phyloP scores from a whole-genome alignment of 371 early-diverging fungal species.

The Mucor circinelloides region DNA sequence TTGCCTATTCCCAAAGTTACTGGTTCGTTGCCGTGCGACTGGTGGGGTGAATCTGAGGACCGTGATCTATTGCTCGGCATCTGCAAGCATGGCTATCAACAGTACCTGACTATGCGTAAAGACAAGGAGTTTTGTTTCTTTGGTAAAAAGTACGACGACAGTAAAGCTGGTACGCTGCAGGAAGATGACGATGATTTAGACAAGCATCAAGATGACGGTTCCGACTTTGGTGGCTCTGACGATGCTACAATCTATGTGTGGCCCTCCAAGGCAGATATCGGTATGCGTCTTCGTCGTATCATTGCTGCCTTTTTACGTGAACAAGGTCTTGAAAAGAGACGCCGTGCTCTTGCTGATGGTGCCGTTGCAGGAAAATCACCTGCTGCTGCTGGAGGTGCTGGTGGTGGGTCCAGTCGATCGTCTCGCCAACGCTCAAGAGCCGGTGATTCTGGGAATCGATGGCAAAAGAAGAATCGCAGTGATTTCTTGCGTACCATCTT shows the following conservation, averaged over 20 bases:
- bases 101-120: slow-evolving; percentile 63
- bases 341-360: slow-evolving; percentile 9
- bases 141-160: slow-evolving; percentile 57
- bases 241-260: slow-evolving; percentile 50
- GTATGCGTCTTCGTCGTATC: slow-evolving; percentile 72
- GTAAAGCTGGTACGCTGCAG: slow-evolving; percentile 30
- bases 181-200: slow-evolving; percentile 25
- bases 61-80: slow-evolving; percentile 82
- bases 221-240: slow-evolving; percentile 10
- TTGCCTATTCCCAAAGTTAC: slow-evolving; percentile 58
- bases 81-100: slow-evolving; percentile 81
- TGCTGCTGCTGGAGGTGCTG: slow-evolving; percentile 15
- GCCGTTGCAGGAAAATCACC: not conserved
- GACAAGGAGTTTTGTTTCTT: slow-evolving; percentile 76
- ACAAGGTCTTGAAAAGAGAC: slow-evolving; percentile 52
- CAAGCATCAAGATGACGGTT: slow-evolving; percentile 1
- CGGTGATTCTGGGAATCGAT: slow-evolving; percentile 53
- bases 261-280: slow-evolving; percentile 78
- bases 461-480: slow-evolving; percentile 66
- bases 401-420: not conserved
- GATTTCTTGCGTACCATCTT: slow-evolving; percentile 67
- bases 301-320: slow-evolving; percentile 71
- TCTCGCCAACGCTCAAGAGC: slow-evolving; percentile 34
- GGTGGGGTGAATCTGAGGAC: slow-evolving; percentile 89
- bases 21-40: slow-evolving; percentile 59